These are phyloP conservation scores for Naganishia liquefaciens DNA, from an alignment of 1,284 basidiomycete species.

Conservation along the genomic window DNA sequence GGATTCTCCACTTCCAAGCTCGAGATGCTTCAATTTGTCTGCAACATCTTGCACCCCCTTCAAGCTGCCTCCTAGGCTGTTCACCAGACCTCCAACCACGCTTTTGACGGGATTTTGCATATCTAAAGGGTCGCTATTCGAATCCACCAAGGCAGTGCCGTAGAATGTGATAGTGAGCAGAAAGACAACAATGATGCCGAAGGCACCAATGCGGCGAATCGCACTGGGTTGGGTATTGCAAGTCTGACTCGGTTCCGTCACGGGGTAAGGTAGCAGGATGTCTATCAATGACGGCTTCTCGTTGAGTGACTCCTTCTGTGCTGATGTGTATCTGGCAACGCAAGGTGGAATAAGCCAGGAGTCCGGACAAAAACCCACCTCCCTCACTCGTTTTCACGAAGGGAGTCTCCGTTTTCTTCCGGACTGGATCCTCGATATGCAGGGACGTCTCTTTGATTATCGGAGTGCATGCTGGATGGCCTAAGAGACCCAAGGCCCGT, in stretches of 20 bases:
- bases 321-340: neutral
- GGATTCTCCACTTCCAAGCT: neutral
- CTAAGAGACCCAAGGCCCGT: neutral
- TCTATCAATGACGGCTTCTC: conserved; percentile 42
- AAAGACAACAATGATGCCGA: conserved; percentile 49
- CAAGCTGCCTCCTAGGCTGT: conserved; percentile 38
- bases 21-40: conserved; percentile 30
- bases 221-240: conserved; percentile 29
- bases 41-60: conserved; percentile 35
- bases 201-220: conserved; percentile 40
- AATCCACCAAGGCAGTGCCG: conserved; percentile 35
- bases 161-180: conserved; percentile 44
- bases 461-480: neutral
- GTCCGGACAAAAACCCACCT: too few relatives aligned
- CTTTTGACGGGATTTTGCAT: conserved; percentile 3
- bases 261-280: conserved; percentile 43
- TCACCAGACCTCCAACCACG: conserved; percentile 34
- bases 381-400: too few relatives aligned
- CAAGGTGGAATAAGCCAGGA: neutral
- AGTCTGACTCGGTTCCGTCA: conserved; percentile 3
- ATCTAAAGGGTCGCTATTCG: neutral
- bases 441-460: neutral
- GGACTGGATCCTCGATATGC: neutral
- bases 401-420: neutral
- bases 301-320: neutral